A percentile compares a stretch with the other conserved stretches of the same genome.
These are phyloP conservation scores for Phytophthora boehmeriae DNA, from an alignment of 352 stramenopile species.

Conservation along the genomic window DNA sequence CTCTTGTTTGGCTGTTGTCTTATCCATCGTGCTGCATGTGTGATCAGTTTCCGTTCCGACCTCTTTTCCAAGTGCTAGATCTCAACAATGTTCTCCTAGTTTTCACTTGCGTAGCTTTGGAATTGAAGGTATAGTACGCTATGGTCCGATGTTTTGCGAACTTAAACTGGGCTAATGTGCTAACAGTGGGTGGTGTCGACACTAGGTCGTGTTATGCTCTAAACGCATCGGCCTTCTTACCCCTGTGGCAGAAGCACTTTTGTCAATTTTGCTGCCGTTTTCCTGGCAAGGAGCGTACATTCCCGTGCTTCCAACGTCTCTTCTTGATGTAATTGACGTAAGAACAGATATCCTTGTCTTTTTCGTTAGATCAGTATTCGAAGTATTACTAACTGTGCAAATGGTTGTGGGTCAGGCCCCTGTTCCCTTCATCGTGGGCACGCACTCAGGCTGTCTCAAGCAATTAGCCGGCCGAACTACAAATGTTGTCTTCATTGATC, in stretches of 20 bases:
- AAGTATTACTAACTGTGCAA: background rate
- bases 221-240: constrained; percentile 90
- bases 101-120: constrained; percentile 90
- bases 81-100: constrained; percentile 92
- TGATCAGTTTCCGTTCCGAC: constrained; percentile 90
- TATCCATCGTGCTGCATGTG: background rate
- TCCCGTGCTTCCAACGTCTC: constrained; percentile 90
- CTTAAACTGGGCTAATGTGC: background rate
- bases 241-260: constrained; percentile 90
- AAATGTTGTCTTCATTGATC: constrained; percentile 94
- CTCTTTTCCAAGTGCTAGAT: constrained; percentile 93
- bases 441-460: constrained; percentile 85
- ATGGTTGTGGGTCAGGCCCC: constrained; percentile 61
- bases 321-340: constrained; percentile 95
- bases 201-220: constrained; percentile 91
- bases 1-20: background rate
- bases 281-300: constrained; percentile 96
- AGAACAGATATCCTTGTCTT: constrained; percentile 7
- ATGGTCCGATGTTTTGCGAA: background rate
- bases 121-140: constrained; percentile 84
- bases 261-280: constrained; percentile 93
- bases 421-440: constrained; percentile 94
- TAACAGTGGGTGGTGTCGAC: background rate
- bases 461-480: constrained; percentile 60
- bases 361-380: no score